phyloP scores from a whole-genome alignment of 2,329 filamentous ascomycete genomes.

The Neocucurbitaria cava region DNA sequence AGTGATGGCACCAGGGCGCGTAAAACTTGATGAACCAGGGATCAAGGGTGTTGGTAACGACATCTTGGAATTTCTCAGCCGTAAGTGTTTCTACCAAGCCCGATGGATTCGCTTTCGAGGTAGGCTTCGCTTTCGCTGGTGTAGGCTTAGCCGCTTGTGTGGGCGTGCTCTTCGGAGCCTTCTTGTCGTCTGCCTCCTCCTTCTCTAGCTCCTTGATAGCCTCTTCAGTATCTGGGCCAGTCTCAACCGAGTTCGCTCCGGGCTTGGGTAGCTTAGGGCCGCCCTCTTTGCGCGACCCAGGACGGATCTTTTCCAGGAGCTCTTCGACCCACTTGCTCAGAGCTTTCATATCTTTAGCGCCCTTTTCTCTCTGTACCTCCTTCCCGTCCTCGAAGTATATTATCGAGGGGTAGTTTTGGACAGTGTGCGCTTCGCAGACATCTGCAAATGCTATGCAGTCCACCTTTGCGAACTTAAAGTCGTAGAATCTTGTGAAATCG shows the following conservation, averaged over 20 bases:
- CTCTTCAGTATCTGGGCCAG: constrained; percentile 45
- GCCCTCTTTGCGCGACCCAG: constrained; percentile 76
- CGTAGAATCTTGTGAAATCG: constrained; percentile 81
- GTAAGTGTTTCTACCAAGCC: constrained; percentile 79
- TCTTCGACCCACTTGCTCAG: constrained; percentile 77
- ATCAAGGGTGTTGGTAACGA: constrained; percentile 85
- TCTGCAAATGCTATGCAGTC: constrained; percentile 87
- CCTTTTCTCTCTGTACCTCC: constrained; percentile 67
- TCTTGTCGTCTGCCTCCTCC: constrained; percentile 21
- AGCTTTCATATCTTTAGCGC: constrained; percentile 70
- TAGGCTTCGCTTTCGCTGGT: constrained; percentile 22
- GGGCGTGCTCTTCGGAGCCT: constrained; percentile 21
- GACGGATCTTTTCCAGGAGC: constrained; percentile 76
- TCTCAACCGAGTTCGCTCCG: constrained; percentile 64
- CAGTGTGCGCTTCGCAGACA: constrained; percentile 71
- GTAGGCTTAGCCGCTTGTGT: constrained; percentile 39
- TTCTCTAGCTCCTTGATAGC: constrained; percentile 44
- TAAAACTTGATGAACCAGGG: constrained; percentile 99
- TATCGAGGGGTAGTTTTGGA: constrained; percentile 78
- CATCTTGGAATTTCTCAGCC: constrained; percentile 82
- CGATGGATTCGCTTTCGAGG: constrained; percentile 67
- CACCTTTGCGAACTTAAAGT: constrained; percentile 84
- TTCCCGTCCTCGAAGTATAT: constrained; percentile 81
- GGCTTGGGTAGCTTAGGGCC: constrained; percentile 74
- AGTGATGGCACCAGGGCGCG: constrained; percentile 96